These are phyloP conservation scores for Pleurotus salmoneostramineus DNA, from an alignment of 768 basidiomycete genomes.

Conservation along the genomic window DNA sequence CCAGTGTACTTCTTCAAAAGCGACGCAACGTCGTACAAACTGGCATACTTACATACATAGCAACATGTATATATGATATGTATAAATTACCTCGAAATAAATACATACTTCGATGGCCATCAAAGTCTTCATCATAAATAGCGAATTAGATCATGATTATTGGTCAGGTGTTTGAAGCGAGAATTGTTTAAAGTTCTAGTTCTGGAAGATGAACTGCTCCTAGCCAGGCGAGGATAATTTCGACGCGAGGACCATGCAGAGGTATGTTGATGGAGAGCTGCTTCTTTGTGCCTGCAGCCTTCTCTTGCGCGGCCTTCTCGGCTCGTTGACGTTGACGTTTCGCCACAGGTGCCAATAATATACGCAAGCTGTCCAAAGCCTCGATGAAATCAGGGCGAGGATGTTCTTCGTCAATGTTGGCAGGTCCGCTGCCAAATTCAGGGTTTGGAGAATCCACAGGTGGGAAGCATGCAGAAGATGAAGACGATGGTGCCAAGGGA, in stretches of 20 bases:
- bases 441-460: neutral
- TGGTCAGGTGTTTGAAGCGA: neutral
- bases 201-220: conserved; percentile 78
- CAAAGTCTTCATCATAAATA: neutral
- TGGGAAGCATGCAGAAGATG: conserved; percentile 9
- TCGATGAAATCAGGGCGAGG: conserved; percentile 40
- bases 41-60: neutral
- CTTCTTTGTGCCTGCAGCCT: conserved; percentile 46
- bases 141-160: neutral
- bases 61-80: neutral
- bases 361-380: conserved; percentile 64
- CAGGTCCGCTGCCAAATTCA: conserved; percentile 5
- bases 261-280: conserved; percentile 73
- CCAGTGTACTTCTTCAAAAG: neutral
- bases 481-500: conserved; percentile 11
- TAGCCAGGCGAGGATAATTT: conserved; percentile 82
- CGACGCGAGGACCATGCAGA: conserved; percentile 81
- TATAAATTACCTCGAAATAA: neutral
- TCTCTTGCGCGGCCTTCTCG: conserved; percentile 49
- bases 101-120: neutral
- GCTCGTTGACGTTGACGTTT: conserved; percentile 59
- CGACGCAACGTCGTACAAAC: neutral
- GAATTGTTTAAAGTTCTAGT: conserved; percentile 37
- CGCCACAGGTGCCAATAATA: conserved; percentile 68
- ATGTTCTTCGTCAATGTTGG: conserved; percentile 11